These are phyloP conservation scores for Coniochaeta prunicola DNA, from an alignment of 2,329 filamentous ascomycete genomes.

Conservation along the genomic window DNA sequence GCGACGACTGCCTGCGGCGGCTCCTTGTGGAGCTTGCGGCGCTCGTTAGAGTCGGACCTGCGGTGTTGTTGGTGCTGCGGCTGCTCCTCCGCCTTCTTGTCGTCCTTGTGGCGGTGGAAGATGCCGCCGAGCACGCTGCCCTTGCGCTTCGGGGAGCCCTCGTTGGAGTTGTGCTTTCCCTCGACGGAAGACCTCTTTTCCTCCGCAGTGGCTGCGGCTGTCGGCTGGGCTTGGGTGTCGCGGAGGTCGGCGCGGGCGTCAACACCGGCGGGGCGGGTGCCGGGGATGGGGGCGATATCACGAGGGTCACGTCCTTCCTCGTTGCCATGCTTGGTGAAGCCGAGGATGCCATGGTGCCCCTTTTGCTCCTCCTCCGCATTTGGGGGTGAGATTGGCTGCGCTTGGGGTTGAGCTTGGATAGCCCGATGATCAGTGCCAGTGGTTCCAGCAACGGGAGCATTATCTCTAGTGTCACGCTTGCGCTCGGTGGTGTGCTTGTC, in stretches of 20 bases:
- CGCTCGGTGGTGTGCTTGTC: not conserved
- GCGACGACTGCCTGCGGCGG: not conserved
- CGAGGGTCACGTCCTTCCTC: not conserved
- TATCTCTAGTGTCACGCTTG: not conserved
- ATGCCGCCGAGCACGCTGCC: slow-evolving; percentile 13
- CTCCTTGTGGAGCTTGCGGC: not conserved
- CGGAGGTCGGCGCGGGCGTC: too few species aligned
- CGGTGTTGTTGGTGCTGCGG: slow-evolving; percentile 1
- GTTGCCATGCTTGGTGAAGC: not conserved
- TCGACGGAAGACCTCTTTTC: slow-evolving; percentile 4
- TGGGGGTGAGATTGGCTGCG: not conserved
- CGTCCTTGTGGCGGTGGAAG: slow-evolving; percentile 14
- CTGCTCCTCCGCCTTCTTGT: slow-evolving; percentile 5
- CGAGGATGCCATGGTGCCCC: not conserved
- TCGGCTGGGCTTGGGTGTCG: not conserved
- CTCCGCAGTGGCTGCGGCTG: not conserved
- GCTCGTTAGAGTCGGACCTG: slow-evolving; percentile 3
- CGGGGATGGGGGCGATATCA: not conserved
- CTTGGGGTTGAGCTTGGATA: not conserved
- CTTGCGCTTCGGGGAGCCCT: slow-evolving; percentile 7
- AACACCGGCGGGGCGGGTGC: not conserved
- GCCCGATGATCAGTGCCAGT: not conserved
- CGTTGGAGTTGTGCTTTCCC: slow-evolving; percentile 5
- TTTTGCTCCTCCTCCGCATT: not conserved
- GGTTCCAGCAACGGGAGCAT: not conserved